Conservation (phyloP, 1,284 basidiomycete genomes). For the Malassezia slooffiae region DNA sequence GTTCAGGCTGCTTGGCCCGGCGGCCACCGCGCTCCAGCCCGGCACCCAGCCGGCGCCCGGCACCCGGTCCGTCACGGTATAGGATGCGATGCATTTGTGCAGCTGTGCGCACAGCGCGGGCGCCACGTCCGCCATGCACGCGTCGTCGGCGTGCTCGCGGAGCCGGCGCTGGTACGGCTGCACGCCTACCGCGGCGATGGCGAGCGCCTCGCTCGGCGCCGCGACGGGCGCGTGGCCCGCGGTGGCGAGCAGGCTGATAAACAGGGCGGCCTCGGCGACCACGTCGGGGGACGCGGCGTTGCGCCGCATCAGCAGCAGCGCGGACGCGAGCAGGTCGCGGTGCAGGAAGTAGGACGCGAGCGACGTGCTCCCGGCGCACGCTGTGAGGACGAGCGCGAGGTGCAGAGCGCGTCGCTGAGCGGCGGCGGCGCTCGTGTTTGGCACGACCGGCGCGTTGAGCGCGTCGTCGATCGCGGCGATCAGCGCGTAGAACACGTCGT, state of each 20-base stretch:
- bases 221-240: conserved; percentile 23
- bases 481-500: conserved; percentile 34
- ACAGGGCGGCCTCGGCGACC: conserved; percentile 29
- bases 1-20: no score
- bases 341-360: conserved; percentile 37
- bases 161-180: conserved; percentile 16
- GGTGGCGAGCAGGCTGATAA: conserved; percentile 34
- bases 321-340: conserved; percentile 31
- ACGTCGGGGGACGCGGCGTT: conserved; percentile 17
- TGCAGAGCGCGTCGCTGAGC: conserved; percentile 24
- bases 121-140: conserved; percentile 6
- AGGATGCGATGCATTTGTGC: conserved; percentile 4
- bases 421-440: conserved; percentile 19
- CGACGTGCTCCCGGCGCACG: conserved; percentile 26
- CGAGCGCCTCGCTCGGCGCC: neutral
- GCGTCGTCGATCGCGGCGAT: conserved; percentile 31
- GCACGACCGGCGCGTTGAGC: conserved; percentile 19
- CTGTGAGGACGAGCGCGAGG: conserved; percentile 30
- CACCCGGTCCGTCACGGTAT: no score
- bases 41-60: no score
- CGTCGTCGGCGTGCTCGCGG: conserved; percentile 4
- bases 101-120: conserved; percentile 8
- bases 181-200: conserved; percentile 5
- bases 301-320: conserved; percentile 20
- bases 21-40: no score